A percentile compares a stretch with the other conserved stretches of the same genome.
phyloP scores from a whole-genome alignment of 495 filamentous ascomycete species.

The Entonaema liquescens region DNA sequence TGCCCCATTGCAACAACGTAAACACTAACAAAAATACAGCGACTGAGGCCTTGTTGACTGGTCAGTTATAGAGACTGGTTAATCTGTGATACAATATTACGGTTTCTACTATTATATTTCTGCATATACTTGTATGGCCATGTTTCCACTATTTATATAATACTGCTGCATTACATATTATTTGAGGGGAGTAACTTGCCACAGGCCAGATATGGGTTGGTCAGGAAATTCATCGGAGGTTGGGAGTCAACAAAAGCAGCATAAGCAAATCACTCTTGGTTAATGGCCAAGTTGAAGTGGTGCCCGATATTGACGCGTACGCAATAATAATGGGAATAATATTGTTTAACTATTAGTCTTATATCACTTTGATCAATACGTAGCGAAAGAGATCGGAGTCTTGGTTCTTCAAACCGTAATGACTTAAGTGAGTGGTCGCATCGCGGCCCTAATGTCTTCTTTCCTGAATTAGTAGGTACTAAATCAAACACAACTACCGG shows the following conservation, averaged over 20 bases:
- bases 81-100: not conserved
- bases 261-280: slow-evolving; percentile 14
- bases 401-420: not conserved
- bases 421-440: too few species aligned
- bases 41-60: slow-evolving; percentile 77
- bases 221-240: slow-evolving; percentile 21
- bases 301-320: slow-evolving; percentile 6
- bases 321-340: slow-evolving; percentile 33
- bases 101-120: slow-evolving; percentile 19
- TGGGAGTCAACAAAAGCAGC: slow-evolving; percentile 22
- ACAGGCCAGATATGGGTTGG: slow-evolving; percentile 24
- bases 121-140: slow-evolving; percentile 36
- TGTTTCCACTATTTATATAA: slow-evolving; percentile 37
- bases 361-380: slow-evolving; percentile 12
- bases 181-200: slow-evolving; percentile 17
- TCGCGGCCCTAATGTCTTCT: not conserved
- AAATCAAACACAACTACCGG: not conserved
- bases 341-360: slow-evolving; percentile 2
- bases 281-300: slow-evolving; percentile 14
- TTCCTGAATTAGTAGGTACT: not conserved
- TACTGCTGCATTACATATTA: slow-evolving; percentile 31
- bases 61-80: slow-evolving; percentile 63
- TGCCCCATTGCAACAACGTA: not conserved
- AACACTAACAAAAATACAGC: slow-evolving; percentile 60
- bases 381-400: slow-evolving; percentile 14